Conservation (phyloP, 495 filamentous ascomycete genomes). For the Zalerion maritima region DNA sequence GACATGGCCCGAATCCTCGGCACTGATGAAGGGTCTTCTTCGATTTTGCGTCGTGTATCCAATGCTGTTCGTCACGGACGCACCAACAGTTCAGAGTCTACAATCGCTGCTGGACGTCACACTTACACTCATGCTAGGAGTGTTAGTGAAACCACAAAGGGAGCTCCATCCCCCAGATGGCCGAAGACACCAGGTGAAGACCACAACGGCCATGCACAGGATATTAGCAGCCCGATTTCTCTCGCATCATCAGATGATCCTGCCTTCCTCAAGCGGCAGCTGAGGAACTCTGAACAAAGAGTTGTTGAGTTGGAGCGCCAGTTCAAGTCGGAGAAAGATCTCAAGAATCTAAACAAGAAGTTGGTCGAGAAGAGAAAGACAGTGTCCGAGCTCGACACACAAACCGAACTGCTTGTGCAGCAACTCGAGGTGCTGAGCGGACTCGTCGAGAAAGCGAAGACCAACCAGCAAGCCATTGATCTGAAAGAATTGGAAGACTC, state of each 20-base stretch:
- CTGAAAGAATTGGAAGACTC: constrained; percentile 65
- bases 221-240: constrained; percentile 62
- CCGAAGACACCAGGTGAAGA: constrained; percentile 64
- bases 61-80: constrained; percentile 89
- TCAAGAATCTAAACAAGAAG: constrained; percentile 73
- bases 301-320: constrained; percentile 70
- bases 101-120: constrained; percentile 13
- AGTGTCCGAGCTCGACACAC: constrained; percentile 86
- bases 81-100: constrained; percentile 50
- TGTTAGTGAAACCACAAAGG: constrained; percentile 42
- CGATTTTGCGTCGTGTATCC: constrained; percentile 75
- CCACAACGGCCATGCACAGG: constrained; percentile 31
- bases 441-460: constrained; percentile 48
- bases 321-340: constrained; percentile 54
- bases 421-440: constrained; percentile 72
- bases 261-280: constrained; percentile 55
- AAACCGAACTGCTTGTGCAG: constrained; percentile 86
- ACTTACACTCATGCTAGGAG: constrained; percentile 29
- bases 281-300: constrained; percentile 65
- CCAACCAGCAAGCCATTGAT: constrained; percentile 60
- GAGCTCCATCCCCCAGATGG: constrained; percentile 43
- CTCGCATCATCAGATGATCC: constrained; percentile 55
- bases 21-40: constrained; percentile 51
- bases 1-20: constrained; percentile 73
- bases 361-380: constrained; percentile 89